Base-by-base conservation (phyloP, 2,329 filamentous ascomycete species). In the Aureobasidium sp. region DNA sequence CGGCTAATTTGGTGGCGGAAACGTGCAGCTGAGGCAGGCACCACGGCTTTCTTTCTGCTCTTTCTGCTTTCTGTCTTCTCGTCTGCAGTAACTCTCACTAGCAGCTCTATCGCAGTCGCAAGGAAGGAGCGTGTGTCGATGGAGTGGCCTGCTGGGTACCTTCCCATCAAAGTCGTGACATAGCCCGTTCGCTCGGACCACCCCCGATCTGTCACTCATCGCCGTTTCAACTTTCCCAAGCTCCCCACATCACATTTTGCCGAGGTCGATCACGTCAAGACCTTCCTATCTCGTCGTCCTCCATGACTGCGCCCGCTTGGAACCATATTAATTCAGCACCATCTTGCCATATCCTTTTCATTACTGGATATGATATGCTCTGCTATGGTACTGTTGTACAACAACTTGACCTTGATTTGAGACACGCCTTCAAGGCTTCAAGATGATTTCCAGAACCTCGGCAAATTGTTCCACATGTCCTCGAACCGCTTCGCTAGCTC, bases 121-220 rank as follows among this genome's bases (percentile, higher is more conserved):
- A 45, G 41, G 29, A 48, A 48, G 44, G 30, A 37, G 32, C 21
- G 32, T 37, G 16, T 37, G 22, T n/a, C n/a, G n/a, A n/a, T n/a
- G n/a, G n/a, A n/a, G n/a, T n/a, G n/a, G n/a, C n/a, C n/a, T n/a
- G n/a, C n/a, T n/a, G n/a, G n/a, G n/a, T n/a, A n/a, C n/a, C n/a
- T n/a, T n/a, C n/a, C n/a, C n/a, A n/a, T n/a, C n/a, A n/a, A n/a
- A n/a, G n/a, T 48, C 44, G 44, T 48, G 44, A 29, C 44, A 29
- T 37, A 48, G 37, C 30, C 44, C 44, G 32, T 27, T 34, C 29
- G 41, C 41, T n/a, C 22, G 29, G 41, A 21, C 41, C 41, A 45
- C 19, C 19, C n/a, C 17, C 30, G 42, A 21, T 10, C 44, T 29
- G 41, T 24, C 16, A 17, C 6, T 14, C 12, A 8, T 29, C 12